These are phyloP conservation scores for Solanum clarkiae DNA, from an alignment of 257 asterid species.

Conservation along the genomic window DNA sequence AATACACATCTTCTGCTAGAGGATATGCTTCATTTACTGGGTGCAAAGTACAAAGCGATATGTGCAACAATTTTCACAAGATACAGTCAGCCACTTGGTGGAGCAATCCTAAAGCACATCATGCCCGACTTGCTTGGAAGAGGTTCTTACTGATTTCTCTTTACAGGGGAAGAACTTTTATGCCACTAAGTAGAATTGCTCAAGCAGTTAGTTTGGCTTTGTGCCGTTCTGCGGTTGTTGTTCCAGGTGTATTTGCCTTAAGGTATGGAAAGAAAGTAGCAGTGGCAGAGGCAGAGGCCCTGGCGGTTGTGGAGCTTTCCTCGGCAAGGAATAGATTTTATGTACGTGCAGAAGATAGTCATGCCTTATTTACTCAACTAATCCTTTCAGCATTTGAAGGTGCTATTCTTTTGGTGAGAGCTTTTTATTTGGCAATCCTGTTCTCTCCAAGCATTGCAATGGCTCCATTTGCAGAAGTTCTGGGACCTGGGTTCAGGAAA, in stretches of 20 bases:
- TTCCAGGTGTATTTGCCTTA: conserved; percentile 61
- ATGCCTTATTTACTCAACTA: conserved; percentile 28
- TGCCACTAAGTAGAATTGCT: conserved; percentile 44
- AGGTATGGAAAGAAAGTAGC: conserved; percentile 42
- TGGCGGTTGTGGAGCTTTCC: conserved; percentile 21
- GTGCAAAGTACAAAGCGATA: conserved; percentile 15
- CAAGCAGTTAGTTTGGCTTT: conserved; percentile 79
- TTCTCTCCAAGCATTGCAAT: conserved; percentile 75
- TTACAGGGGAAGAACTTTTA: conserved; percentile 14
- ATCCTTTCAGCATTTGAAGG: conserved; percentile 38
- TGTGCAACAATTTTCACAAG: conserved; percentile 11
- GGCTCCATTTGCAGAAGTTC: conserved; percentile 87
- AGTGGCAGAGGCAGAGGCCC: conserved; percentile 41
- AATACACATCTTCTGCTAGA: conserved; percentile 19
- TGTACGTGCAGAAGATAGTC: conserved; percentile 59
- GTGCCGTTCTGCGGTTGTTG: conserved; percentile 43
- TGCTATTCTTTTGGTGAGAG: conserved; percentile 48
- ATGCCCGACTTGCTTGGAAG: conserved; percentile 56
- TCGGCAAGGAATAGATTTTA: conserved; percentile 35
- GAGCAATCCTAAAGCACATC: conserved; percentile 26
- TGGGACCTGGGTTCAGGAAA: conserved; percentile 62
- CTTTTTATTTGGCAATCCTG: conserved; percentile 49
- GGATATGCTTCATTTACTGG: conserved; percentile 21
- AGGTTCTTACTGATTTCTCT: conserved; percentile 23
- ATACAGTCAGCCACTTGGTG: conserved; percentile 23